Evolutionary conservation across 257 asterid species (phyloP), one percentile per base, ranked within the genome.

Genomic region (Echites panduratus): DNA sequence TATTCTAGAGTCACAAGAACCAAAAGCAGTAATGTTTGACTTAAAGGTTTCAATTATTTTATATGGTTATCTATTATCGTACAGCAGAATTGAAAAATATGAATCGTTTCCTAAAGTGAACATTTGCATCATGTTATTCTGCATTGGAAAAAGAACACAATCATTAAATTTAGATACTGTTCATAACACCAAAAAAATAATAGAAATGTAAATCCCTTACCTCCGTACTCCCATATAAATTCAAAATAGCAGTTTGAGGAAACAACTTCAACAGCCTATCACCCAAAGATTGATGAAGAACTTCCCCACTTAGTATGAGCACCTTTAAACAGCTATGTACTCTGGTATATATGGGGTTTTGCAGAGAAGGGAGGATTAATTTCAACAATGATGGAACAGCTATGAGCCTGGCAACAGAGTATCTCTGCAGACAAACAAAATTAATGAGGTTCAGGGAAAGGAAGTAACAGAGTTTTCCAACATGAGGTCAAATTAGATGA

Each of bases 171-270:
- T 73, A 67, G 59, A 9, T 59, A 41, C 24, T 44, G 52, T 29
- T 32, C 26, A 44, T 53, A 65, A 35, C 22, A 40, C 45, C 20
- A 53, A 63, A 38, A 50, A 70, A 75, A 48, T 0, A 70, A 59
- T 26, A 44, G 65, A 66, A 56, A 66, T 40, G 53, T 35, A 32
- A 32, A 54, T 62, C 76, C 75, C 88, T 86, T 71, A 94, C 98
- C 98, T 91, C 98, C 29, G 98, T 91, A 87, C 98, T 91, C 74
- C 98, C 98, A 72, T 94, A 94, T 73, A 91, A 78, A 85, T 94
- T 94, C 83, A 91, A 86, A 79, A 94, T 76, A 66, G 79, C 71
- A 72, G 95, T 89, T 79, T 72, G 77, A 53, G 98, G 98, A 67
- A 94, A 88, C 76, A 89, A 70, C 82, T 84, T 80, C 82, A 81